A percentile compares a stretch with the other conserved stretches of the same genome.
phyloP scores from a whole-genome alignment of 2,329 filamentous ascomycete species.

The Xylaria sp. region DNA sequence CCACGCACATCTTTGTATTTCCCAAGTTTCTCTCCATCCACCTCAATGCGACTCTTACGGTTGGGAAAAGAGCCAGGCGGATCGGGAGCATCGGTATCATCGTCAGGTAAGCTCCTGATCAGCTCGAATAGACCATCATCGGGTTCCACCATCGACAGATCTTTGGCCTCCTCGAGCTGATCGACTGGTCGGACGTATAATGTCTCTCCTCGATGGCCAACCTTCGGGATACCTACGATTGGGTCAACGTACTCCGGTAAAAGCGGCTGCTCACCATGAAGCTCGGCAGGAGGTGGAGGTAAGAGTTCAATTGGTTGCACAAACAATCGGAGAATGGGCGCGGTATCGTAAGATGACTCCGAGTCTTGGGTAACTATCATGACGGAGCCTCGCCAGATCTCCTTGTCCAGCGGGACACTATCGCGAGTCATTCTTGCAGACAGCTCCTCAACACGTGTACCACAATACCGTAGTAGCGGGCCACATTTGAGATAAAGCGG shows the following conservation, averaged over 20 bases:
- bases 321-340: constrained; percentile 84
- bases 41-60: constrained; percentile 62
- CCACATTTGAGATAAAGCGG: constrained; percentile 88
- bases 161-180: constrained; percentile 79
- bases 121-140: constrained; percentile 86
- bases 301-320: constrained; percentile 86
- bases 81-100: constrained; percentile 58
- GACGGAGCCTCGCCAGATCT: constrained; percentile 91
- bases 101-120: constrained; percentile 65
- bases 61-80: constrained; percentile 65
- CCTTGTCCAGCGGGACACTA: constrained; percentile 63
- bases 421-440: constrained; percentile 53
- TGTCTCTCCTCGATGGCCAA: constrained; percentile 85
- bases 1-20: constrained; percentile 87
- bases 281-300: constrained; percentile 77
- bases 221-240: constrained; percentile 85
- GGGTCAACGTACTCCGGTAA: constrained; percentile 89
- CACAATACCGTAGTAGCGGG: constrained; percentile 88
- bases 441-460: constrained; percentile 74
- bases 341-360: constrained; percentile 82
- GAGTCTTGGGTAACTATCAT: constrained; percentile 95
- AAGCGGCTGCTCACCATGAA: constrained; percentile 72
- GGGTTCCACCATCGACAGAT: constrained; percentile 82
- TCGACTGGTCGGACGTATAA: constrained; percentile 92
- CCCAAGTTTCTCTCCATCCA: constrained; percentile 83